A percentile compares a stretch with the other conserved stretches of the same genome.
These are phyloP conservation scores for Vanrija sp. DNA, from an alignment of 1,284 basidiomycete genomes.

Conservation along the genomic window DNA sequence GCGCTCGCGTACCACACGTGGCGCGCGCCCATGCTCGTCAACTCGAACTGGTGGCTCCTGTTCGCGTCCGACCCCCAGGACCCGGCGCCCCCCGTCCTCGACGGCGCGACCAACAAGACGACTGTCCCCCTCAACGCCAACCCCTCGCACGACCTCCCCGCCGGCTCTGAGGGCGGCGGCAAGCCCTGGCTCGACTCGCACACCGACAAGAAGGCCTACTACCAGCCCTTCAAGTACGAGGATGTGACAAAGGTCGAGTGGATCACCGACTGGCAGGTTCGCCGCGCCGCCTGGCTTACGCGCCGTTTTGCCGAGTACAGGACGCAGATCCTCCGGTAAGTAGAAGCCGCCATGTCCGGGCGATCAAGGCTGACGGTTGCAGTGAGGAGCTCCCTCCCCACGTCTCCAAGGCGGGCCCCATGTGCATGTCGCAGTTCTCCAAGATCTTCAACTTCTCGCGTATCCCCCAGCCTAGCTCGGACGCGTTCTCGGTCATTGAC, in stretches of 20 bases:
- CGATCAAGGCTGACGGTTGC: too few species aligned
- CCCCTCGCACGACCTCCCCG: slow-evolving; percentile 19
- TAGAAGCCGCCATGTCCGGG: slow-evolving; percentile 52
- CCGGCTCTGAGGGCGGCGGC: slow-evolving; percentile 36
- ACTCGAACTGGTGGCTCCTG: slow-evolving; percentile 98
- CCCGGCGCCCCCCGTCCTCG: slow-evolving; percentile 37
- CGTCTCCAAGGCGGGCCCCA: slow-evolving; percentile 54
- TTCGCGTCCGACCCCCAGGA: slow-evolving; percentile 58
- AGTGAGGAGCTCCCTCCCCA: slow-evolving; percentile 55
- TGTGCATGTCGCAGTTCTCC: slow-evolving; percentile 58
- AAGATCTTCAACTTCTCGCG: slow-evolving; percentile 72
- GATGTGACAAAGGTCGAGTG: slow-evolving; percentile 49
- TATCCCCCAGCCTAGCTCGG: slow-evolving; percentile 63
- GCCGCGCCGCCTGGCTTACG: slow-evolving; percentile 78
- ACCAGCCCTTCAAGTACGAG: slow-evolving; percentile 38
- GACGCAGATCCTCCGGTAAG: slow-evolving; percentile 52
- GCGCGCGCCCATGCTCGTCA: slow-evolving; percentile 78
- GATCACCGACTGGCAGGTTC: slow-evolving; percentile 76
- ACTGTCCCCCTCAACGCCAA: slow-evolving; percentile 20
- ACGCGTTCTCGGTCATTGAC: slow-evolving; percentile 57
- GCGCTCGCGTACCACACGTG: slow-evolving; percentile 86
- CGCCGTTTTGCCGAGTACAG: slow-evolving; percentile 76
- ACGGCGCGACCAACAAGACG: slow-evolving; percentile 12
- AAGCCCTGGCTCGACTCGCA: slow-evolving; percentile 53
- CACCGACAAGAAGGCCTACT: slow-evolving; percentile 32